Conservation (phyloP, 83 land plant species). For the Thuja plicata region DNA sequence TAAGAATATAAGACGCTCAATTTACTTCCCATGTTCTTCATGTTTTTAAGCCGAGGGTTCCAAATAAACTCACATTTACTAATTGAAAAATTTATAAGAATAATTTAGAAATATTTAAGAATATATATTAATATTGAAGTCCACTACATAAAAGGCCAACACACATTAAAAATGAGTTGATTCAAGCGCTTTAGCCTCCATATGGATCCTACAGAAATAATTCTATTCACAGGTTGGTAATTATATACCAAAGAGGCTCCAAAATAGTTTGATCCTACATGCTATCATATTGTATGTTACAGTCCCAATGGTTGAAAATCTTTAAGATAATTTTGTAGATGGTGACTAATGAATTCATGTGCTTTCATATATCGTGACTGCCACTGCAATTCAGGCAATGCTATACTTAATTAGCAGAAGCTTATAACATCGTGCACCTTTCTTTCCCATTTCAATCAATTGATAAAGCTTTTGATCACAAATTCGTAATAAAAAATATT, state of each 20-base stretch:
- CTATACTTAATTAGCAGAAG: neutral
- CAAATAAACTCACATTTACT: no score
- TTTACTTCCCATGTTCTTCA: no score
- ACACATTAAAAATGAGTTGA: neutral
- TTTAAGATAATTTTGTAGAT: neutral
- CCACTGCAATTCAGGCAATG: neutral
- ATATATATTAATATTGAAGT: no score
- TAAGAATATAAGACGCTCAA: no score
- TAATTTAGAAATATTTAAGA: neutral
- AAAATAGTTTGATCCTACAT: neutral
- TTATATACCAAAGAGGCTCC: neutral
- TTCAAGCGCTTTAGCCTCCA: neutral
- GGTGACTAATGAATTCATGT: neutral
- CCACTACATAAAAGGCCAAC: neutral
- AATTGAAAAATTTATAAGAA: no score
- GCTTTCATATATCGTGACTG: neutral
- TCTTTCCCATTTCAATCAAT: neutral
- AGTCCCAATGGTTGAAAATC: neutral
- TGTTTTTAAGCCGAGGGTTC: no score
- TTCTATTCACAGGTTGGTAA: neutral
- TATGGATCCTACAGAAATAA: neutral
- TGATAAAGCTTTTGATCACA: neutral
- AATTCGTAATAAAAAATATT: neutral
- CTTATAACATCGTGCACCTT: neutral
- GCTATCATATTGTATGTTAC: no score